Evolutionary conservation across 176 grass and related monocot genomes (phyloP), one percentile per base, ranked within the genome.

Genomic region (Neostapfia colusana): DNA sequence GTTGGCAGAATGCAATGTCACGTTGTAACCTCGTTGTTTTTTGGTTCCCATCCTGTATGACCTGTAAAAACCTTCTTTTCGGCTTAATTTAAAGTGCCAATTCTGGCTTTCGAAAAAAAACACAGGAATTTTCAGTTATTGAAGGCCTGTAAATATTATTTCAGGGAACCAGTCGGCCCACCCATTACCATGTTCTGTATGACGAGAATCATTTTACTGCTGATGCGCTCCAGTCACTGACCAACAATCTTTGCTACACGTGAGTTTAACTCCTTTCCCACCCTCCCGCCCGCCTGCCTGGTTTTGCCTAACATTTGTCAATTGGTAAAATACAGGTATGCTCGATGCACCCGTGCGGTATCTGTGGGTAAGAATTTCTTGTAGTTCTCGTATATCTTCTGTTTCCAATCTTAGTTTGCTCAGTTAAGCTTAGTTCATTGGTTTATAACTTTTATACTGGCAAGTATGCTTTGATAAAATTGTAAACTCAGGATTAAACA

Each of bases 221-320:
- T 13, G 85, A 97, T 70, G 87, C 54, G 23, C 48, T 97, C 4
- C 93, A 92, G 78, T 86, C n/a, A 11, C 42, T 97, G n/a, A 97
- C 93, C 11, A 97, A 97, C 72, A 97, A 97, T 61, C 79, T 97
- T 48, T 96, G 93, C 54, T 96, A 92, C 64, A 97, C 93, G 93
- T 97, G 85, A 88, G 50, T 72, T 59, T 21, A 18, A 10, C 28
- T 43, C 40, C n/a, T 51, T 41, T 41, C 26, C 48, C 26, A 7
- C 35, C 25, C 2, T 16, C 13, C 2, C 13, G 13, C 13, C 3
- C 13, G 13, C 44, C 21, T 36, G 14, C 66, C n/a, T 73, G 11
- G 5, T 53, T 60, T 59, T 42, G 5, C 38, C 23, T 75, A 75
- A 75, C 55, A 27, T 44, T 5, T 49, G 26, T 71, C 23, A 66